Conservation (phyloP, 2,329 filamentous ascomycete genomes). For the Pseudogymnoascus sp. region DNA sequence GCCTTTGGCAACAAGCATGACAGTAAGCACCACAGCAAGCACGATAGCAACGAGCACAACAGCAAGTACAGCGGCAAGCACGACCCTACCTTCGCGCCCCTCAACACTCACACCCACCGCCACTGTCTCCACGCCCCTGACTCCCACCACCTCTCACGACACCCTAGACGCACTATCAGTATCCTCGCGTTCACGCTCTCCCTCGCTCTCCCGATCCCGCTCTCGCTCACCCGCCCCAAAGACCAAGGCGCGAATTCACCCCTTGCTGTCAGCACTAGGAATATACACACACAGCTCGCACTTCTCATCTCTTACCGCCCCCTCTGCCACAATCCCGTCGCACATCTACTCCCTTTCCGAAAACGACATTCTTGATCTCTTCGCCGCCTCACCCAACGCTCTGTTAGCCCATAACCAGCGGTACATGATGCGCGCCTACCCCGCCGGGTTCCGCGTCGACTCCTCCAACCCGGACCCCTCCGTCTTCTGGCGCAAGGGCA, state of each 20-base stretch:
- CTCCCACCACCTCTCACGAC: slow-evolving; percentile 10
- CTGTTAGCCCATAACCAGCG: slow-evolving; percentile 76
- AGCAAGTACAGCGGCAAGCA: too few relatives aligned
- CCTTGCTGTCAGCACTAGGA: slow-evolving; percentile 63
- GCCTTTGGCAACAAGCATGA: slow-evolving; percentile 11
- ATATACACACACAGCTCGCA: slow-evolving; percentile 83
- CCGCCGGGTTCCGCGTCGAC: slow-evolving; percentile 69
- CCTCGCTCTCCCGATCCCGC: slow-evolving; percentile 22
- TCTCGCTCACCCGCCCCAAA: slow-evolving; percentile 23
- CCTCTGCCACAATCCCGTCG: slow-evolving; percentile 43
- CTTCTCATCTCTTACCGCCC: slow-evolving; percentile 42
- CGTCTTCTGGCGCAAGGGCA: slow-evolving; percentile 78
- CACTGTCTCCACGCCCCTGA: slow-evolving; percentile 15
- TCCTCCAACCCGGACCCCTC: slow-evolving; percentile 84
- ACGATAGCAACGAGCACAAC: too few relatives aligned
- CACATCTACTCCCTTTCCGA: slow-evolving; percentile 64
- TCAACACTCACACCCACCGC: slow-evolving; percentile 11
- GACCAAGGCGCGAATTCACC: slow-evolving; percentile 51
- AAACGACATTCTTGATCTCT: slow-evolving; percentile 54
- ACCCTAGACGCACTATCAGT: slow-evolving; percentile 19
- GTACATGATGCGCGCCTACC: slow-evolving; percentile 82
- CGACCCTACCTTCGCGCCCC: background rate
- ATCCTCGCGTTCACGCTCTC: slow-evolving; percentile 20
- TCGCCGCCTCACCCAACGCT: slow-evolving; percentile 42
- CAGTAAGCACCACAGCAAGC: too few relatives aligned